Conservation (phyloP, 805 yeast species). For the Candida montana region DNA sequence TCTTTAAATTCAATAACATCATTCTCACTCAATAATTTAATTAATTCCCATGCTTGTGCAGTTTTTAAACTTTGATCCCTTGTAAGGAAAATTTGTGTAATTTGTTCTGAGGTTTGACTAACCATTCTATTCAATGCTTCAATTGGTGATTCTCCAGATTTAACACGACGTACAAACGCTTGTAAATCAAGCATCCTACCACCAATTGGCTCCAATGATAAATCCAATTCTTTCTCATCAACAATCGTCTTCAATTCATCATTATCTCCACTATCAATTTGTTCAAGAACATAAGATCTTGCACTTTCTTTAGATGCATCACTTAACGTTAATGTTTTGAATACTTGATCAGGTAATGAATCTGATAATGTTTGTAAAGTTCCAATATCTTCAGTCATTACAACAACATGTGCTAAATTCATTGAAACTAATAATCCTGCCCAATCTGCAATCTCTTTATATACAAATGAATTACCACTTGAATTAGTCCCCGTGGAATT, state of each 20-base stretch:
- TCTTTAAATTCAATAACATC: slow-evolving; percentile 46
- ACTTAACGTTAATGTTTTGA: slow-evolving; percentile 64
- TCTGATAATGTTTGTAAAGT: slow-evolving; percentile 60
- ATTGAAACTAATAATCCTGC: slow-evolving; percentile 69
- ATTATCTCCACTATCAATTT: slow-evolving; percentile 36
- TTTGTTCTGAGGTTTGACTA: slow-evolving; percentile 79
- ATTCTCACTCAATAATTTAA: slow-evolving; percentile 52
- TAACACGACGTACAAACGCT: slow-evolving; percentile 80
- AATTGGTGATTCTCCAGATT: slow-evolving; percentile 77
- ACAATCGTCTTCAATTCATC: slow-evolving; percentile 11
- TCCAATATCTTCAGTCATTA: slow-evolving; percentile 82
- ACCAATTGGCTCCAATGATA: slow-evolving; percentile 71
- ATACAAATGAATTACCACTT: slow-evolving; percentile 61
- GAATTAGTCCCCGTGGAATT: slow-evolving; percentile 44
- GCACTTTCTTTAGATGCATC: slow-evolving; percentile 80
- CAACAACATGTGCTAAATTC: slow-evolving; percentile 85
- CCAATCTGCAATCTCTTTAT: slow-evolving; percentile 82
- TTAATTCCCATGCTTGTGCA: slow-evolving; percentile 85
- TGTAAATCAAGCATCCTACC: slow-evolving; percentile 95
- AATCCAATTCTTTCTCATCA: slow-evolving; percentile 38
- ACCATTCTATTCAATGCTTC: slow-evolving; percentile 79
- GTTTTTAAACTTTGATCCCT: slow-evolving; percentile 52
- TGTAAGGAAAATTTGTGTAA: slow-evolving; percentile 70
- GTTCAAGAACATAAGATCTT: slow-evolving; percentile 58
- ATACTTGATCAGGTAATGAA: slow-evolving; percentile 82